phyloP scores from a whole-genome alignment of 164 flowering plant genomes.

The Macadamia tetraphylla region DNA sequence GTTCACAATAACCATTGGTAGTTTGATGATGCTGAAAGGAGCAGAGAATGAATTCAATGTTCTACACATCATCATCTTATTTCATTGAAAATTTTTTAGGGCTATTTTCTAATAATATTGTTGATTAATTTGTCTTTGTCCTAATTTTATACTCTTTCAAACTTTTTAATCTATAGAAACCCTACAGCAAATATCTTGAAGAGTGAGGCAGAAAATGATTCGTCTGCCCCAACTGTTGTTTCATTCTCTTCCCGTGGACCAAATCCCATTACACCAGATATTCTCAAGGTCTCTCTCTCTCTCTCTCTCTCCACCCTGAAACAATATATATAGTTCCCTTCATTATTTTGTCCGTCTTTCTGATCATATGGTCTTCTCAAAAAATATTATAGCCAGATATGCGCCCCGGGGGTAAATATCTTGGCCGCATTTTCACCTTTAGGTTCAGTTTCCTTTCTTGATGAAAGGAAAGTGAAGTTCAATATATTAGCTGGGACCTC shows the following conservation, averaged over 20 bases:
- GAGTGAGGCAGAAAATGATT: too few relatives aligned
- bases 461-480: slow-evolving; percentile 28
- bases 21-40: too few relatives aligned
- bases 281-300: slow-evolving; percentile 31
- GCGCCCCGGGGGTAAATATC: too few relatives aligned
- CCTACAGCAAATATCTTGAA: too few relatives aligned
- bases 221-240: too few relatives aligned
- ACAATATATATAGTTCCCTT: too few relatives aligned
- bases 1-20: too few relatives aligned
- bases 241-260: too few relatives aligned
- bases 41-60: too few relatives aligned
- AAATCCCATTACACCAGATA: slow-evolving; percentile 14
- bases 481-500: slow-evolving; percentile 5
- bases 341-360: neutral
- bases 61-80: too few relatives aligned
- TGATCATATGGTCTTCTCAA: slow-evolving; percentile 28
- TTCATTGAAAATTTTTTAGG: neutral
- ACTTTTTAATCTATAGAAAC: slow-evolving; percentile 30
- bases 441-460: slow-evolving; percentile 9
- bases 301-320: neutral
- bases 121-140: neutral
- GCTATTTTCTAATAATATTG: slow-evolving; percentile 19
- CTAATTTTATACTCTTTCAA: slow-evolving; percentile 7
- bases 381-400: too few relatives aligned
- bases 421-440: slow-evolving; percentile 33